Evolutionary conservation across 805 yeast species (phyloP).

Genomic region (Myxozyma lipomycoides): DNA sequence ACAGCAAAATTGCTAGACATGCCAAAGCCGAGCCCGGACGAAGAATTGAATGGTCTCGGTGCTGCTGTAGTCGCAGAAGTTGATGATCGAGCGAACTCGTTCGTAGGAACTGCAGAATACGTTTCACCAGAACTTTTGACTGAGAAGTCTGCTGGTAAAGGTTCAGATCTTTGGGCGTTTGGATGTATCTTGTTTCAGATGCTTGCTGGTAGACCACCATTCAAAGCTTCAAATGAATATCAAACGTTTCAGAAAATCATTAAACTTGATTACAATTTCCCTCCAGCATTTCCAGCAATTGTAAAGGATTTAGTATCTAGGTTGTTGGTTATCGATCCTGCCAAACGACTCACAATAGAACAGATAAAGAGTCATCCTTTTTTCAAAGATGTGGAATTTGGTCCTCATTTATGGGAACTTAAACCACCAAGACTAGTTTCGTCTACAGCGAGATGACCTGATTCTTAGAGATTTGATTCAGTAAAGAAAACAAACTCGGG

Average conservation of each 20-base stretch:
- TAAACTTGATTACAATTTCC: slow-evolving; percentile 66
- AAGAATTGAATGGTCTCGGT: slow-evolving; percentile 33
- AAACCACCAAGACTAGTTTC: slow-evolving; percentile 56
- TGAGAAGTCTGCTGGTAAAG: slow-evolving; percentile 74
- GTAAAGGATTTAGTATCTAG: slow-evolving; percentile 64
- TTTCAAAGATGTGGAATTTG: slow-evolving; percentile 68
- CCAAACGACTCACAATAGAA: slow-evolving; percentile 54
- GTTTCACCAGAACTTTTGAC: slow-evolving; percentile 87
- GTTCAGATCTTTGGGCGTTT: slow-evolving; percentile 88
- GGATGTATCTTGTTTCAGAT: slow-evolving; percentile 87
- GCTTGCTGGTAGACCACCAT: slow-evolving; percentile 81
- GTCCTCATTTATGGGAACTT: slow-evolving; percentile 62
- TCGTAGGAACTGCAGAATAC: slow-evolving; percentile 97
- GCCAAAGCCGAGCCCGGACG: slow-evolving; percentile 9
- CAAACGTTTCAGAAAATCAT: slow-evolving; percentile 87
- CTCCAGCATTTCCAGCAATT: slow-evolving; percentile 57
- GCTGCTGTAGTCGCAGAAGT: slow-evolving; percentile 18
- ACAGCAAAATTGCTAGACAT: slow-evolving; percentile 77
- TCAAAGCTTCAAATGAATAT: slow-evolving; percentile 80
- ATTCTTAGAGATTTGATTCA: too few relatives aligned
- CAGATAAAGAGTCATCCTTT: slow-evolving; percentile 66
- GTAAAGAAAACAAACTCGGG: too few relatives aligned
- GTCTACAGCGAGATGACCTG: background rate
- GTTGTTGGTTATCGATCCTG: slow-evolving; percentile 68
- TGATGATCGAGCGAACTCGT: slow-evolving; percentile 48